Conservation (phyloP, 768 basidiomycete genomes). For the Podaxis sp. region DNA sequence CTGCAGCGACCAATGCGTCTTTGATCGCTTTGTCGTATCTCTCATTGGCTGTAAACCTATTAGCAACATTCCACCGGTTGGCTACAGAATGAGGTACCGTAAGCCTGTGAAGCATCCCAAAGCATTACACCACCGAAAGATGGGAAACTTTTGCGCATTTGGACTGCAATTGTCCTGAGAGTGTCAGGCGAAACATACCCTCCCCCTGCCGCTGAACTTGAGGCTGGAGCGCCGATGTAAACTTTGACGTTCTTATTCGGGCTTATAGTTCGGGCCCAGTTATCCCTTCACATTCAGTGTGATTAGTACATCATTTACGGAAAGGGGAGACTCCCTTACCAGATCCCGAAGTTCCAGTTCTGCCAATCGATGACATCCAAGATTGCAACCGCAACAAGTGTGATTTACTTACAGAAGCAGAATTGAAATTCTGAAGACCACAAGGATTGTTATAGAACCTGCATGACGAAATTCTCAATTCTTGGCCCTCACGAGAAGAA, state of each 20-base stretch:
- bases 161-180: constrained; percentile 44
- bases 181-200: constrained; percentile 56
- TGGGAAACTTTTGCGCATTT: constrained; percentile 57
- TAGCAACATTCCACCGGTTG: constrained; percentile 16
- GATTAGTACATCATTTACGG: not conserved
- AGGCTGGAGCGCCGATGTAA: constrained; percentile 66
- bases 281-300: constrained; percentile 43
- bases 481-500: not conserved
- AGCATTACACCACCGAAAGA: constrained; percentile 67
- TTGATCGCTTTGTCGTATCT: constrained; percentile 64
- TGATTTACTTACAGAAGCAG: constrained; percentile 44
- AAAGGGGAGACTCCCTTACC: constrained; percentile 31
- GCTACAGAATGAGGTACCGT: constrained; percentile 39
- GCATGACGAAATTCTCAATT: constrained; percentile 16
- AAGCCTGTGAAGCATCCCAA: constrained; percentile 51
- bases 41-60: constrained; percentile 42
- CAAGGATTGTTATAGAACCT: constrained; percentile 63
- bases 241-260: constrained; percentile 63
- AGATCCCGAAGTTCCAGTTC: constrained; percentile 65
- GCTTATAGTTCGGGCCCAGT: constrained; percentile 60
- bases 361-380: constrained; percentile 21
- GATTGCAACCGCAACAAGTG: constrained; percentile 2
- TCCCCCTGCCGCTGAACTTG: constrained; percentile 52
- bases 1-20: constrained; percentile 54
- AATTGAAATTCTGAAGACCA: constrained; percentile 46